A percentile compares a stretch with the other conserved stretches of the same genome.
Evolutionary conservation across 768 basidiomycete species (phyloP).

Genomic region (Scleroderma bovista): DNA sequence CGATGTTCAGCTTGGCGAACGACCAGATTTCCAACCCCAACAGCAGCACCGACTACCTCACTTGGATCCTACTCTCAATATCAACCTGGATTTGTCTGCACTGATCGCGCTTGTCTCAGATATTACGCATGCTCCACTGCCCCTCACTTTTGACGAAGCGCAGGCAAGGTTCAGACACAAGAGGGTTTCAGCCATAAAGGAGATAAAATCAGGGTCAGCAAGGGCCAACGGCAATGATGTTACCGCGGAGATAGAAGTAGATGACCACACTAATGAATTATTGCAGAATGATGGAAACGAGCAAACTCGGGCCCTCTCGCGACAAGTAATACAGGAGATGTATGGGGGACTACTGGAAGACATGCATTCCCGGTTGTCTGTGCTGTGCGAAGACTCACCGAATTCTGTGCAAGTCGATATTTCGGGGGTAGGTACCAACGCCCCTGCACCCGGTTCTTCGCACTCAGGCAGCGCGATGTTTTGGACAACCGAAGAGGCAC

Average conservation of each 20-base stretch:
- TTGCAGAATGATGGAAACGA: constrained; percentile 20
- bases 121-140: constrained; percentile 69
- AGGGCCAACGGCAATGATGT: not conserved
- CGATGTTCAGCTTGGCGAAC: constrained; percentile 61
- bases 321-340: constrained; percentile 76
- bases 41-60: constrained; percentile 1
- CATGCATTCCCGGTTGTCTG: constrained; percentile 43
- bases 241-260: constrained; percentile 2
- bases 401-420: not conserved
- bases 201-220: constrained; percentile 24
- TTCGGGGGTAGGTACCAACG: not conserved
- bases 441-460: not conserved
- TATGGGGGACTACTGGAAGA: constrained; percentile 55
- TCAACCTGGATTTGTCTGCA: constrained; percentile 82
- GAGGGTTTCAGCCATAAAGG: constrained; percentile 56
- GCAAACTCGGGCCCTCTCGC: constrained; percentile 54
- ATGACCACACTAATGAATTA: constrained; percentile 19
- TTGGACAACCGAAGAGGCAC: constrained; percentile 79
- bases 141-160: constrained; percentile 50
- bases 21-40: constrained; percentile 15
- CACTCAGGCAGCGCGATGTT: constrained; percentile 43
- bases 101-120: constrained; percentile 83
- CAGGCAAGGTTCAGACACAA: constrained; percentile 59
- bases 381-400: not conserved
- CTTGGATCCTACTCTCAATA: constrained; percentile 46